Conservation (phyloP, 257 asterid species). For the Fraxinus cuspidata region DNA sequence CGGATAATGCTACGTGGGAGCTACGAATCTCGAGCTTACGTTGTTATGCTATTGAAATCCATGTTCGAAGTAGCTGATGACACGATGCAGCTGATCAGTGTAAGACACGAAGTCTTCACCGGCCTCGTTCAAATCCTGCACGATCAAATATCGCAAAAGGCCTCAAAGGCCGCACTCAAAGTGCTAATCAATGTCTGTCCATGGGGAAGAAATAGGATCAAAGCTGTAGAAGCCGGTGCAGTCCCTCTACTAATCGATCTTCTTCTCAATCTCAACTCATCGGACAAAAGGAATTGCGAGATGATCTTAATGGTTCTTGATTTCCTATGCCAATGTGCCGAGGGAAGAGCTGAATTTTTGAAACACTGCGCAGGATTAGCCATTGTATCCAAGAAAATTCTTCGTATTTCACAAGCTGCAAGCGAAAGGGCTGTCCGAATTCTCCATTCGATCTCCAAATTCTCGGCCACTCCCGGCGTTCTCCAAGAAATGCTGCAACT, state of each 20-base stretch:
- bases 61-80: slow-evolving; percentile 33
- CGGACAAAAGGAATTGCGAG: slow-evolving; percentile 32
- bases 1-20: slow-evolving; percentile 38
- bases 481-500: slow-evolving; percentile 49
- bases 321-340: slow-evolving; percentile 46
- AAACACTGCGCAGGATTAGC: slow-evolving; percentile 55
- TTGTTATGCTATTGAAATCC: slow-evolving; percentile 35
- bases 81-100: slow-evolving; percentile 6
- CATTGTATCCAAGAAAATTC: slow-evolving; percentile 51
- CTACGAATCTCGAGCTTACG: slow-evolving; percentile 49
- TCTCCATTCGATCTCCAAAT: slow-evolving; percentile 38
- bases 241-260: slow-evolving; percentile 36
- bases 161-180: slow-evolving; percentile 34
- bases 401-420: slow-evolving; percentile 48
- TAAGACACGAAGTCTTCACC: slow-evolving; percentile 28
- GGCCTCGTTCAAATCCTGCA: slow-evolving; percentile 36
- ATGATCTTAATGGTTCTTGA: slow-evolving; percentile 37
- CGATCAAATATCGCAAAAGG: slow-evolving; percentile 39
- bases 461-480: slow-evolving; percentile 36
- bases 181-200: slow-evolving; percentile 30
- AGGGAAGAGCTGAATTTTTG: slow-evolving; percentile 51
- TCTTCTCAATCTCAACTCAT: slow-evolving; percentile 36
- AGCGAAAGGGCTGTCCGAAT: slow-evolving; percentile 51
- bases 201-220: slow-evolving; percentile 40
- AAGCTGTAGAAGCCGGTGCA: slow-evolving; percentile 41